Base-by-base conservation (phyloP, 441 rosid species). In the Lagerstroemia fauriei region DNA sequence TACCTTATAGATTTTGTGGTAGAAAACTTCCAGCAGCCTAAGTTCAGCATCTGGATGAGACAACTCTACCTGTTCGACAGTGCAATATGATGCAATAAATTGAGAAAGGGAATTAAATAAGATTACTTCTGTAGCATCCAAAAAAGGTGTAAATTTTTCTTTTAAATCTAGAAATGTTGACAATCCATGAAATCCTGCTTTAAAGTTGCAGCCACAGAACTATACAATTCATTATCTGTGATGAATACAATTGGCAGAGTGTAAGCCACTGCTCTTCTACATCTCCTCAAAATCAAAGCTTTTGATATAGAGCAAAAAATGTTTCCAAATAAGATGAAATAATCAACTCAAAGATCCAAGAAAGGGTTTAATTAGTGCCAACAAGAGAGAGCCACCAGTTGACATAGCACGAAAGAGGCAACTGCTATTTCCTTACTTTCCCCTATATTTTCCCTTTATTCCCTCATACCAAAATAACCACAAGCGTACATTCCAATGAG, bases 1-100 rank as follows among this genome's bases (percentile, higher is more conserved):
- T 88, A 95, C 99, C 96, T 95, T 96, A 78, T 92, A 95, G 84
- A 96, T 96, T 89, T 95, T 95, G 91, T 93, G 96, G 83, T 91
- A 91, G 85, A 95, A 96, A 69, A 95, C 97, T 91, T 96, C 96
- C 80, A 96, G 95, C 77, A 96, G 85, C 84, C 99, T 90, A 84
- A 96, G 95, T 88, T 96, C 98, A 78, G 98, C 98, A 90, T 87
- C 88, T 68, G 93, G 92, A 87, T 89, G 93, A 66, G 98, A 96
- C 90, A 96, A 87, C 84, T 94, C 98, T 48, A 94, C 98, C 99
- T 94, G 92, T 84, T 86, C 79, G 76, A 85, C 29, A 85, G 71
- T 17, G 61, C 44, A 77, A 8, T 69, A 41, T 14, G 32, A 53
- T 41, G 71, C 18, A 48, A 31, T 59, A 56, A 72, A 80, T n/a